Evolutionary conservation across 331 rosid species (phyloP), one percentile per base, ranked within the genome.

Genomic region (Phaseolus coccineus): DNA sequence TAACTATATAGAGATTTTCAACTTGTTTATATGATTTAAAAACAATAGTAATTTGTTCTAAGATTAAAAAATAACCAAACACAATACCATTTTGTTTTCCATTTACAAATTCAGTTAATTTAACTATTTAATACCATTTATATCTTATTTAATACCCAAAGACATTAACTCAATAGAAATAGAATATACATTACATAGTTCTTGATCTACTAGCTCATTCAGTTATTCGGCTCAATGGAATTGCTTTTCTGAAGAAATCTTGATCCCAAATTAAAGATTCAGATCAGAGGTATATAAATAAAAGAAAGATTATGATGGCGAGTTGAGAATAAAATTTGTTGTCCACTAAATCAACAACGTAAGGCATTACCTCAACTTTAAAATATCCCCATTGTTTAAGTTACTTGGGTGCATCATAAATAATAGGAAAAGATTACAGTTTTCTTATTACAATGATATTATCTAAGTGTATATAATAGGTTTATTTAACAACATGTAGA

Each of bases 351-450:
- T 63, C 19, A 46, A 25, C 15, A 65, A 72, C 66, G 80, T 57
- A 52, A 68, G 78, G 63, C 69, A 68, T 74, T 79, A 80, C 77
- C 57, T 84, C 78, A 74, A 10, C 69, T 57, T 28, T 22, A 48
- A 73, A 73, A 52, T 73, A 83, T 83, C 71, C 46, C 33, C 0
- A 66, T 42, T 64, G 31, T 71, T 63, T 31, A 48, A 73, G 46
- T 37, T 67, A 33, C 31, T 35, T 2, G 33, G 42, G 22, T 19
- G 22, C 42, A 5, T 59, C 15, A 65, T 70, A n/a, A n/a, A n/a
- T n/a, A n/a, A n/a, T n/a, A n/a, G 33, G 55, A 19, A 19, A 19
- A 19, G 0, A 19, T 19, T 19, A 19, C 22, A 19, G 22, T 19
- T 19, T 19, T 19, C 22, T 19, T 19, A 19, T 19, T 19, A 19